Percentiles rank a stretch among this genome's conserved stretches.
Conservation (phyloP, 768 basidiomycete species). For the Pulveroboletus ravenelii region DNA sequence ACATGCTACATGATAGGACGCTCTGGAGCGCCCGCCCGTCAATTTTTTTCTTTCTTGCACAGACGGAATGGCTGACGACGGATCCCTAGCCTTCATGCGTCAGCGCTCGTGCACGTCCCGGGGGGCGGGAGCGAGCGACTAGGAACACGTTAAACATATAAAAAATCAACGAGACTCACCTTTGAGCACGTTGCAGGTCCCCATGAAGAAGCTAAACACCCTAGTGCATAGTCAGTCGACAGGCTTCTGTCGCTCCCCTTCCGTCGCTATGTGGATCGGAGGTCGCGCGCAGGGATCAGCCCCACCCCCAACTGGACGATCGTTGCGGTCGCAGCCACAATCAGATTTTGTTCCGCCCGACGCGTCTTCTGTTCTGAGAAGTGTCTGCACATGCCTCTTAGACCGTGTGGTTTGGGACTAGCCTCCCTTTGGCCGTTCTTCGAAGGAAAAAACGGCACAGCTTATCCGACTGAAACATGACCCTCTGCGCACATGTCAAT, state of each 20-base stretch:
- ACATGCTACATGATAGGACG: not conserved
- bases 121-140: not conserved
- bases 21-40: not conserved
- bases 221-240: not conserved
- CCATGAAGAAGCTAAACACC: not conserved
- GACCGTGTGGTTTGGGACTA: not conserved
- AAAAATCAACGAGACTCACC: conserved; percentile 16
- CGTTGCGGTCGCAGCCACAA: not conserved
- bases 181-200: conserved; percentile 5
- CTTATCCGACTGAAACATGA: not conserved
- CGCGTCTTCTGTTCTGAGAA: too few relatives aligned
- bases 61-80: not conserved
- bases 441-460: not conserved
- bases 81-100: not conserved
- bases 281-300: not conserved
- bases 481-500: not conserved
- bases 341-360: not conserved
- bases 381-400: too few relatives aligned
- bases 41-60: not conserved
- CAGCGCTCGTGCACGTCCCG: not conserved
- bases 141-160: not conserved
- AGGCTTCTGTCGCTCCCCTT: too few relatives aligned
- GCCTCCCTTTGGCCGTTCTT: not conserved
- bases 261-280: conserved; percentile 3
- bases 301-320: not conserved